Evolutionary conservation across 2,329 filamentous ascomycete genomes (phyloP).

Genomic region (Trichoderma lentiforme): DNA sequence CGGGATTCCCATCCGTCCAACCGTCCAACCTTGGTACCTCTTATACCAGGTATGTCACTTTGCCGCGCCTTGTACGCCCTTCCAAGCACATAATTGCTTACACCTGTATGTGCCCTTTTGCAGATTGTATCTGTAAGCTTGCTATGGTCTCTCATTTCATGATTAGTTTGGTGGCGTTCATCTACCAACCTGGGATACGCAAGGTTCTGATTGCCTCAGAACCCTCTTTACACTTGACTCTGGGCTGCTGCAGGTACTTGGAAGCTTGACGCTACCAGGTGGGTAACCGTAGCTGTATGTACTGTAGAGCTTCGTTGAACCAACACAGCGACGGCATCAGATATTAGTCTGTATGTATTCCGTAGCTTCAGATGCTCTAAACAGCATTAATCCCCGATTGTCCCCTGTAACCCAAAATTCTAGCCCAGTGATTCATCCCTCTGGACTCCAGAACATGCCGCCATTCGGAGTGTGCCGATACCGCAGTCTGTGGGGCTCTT

Average conservation of each 20-base stretch:
- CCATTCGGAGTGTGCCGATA: constrained; percentile 20
- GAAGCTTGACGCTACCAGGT: not conserved
- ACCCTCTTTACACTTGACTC: not conserved
- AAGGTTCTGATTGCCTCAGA: not conserved
- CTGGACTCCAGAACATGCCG: not conserved
- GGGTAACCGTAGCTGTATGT: not conserved
- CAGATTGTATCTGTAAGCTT: not conserved
- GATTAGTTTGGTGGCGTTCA: not conserved
- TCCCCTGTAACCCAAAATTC: not conserved
- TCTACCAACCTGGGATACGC: not conserved
- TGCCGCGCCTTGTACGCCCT: not conserved
- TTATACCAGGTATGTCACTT: too few relatives aligned
- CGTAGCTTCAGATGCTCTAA: not conserved
- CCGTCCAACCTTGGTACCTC: too few relatives aligned
- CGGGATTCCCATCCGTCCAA: not conserved
- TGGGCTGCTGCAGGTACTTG: not conserved
- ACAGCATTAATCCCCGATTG: not conserved
- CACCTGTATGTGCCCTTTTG: not conserved
- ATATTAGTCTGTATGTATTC: not conserved
- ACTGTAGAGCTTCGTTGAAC: not conserved
- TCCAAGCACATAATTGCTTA: not conserved
- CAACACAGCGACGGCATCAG: not conserved
- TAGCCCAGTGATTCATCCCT: not conserved
- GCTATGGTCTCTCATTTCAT: not conserved
- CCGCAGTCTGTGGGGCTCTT: constrained; percentile 20